Conservation (phyloP, 2,329 filamentous ascomycete genomes). For the Xylaria sp. region DNA sequence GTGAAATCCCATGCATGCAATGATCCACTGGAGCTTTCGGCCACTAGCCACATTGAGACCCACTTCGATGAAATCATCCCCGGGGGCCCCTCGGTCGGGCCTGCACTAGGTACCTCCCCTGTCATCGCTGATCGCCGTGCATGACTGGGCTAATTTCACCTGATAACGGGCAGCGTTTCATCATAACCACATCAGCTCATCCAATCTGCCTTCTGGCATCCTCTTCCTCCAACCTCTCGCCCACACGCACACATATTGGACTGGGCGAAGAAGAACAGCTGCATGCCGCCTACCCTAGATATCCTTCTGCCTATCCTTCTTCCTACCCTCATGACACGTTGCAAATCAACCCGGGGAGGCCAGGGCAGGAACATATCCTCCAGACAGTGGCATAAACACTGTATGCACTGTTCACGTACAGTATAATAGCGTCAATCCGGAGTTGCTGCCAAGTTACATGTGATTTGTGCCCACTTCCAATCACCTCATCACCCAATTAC, state of each 20-base stretch:
- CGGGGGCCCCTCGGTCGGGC: no score
- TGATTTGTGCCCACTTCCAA: slow-evolving; percentile 22
- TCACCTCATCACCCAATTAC: no score
- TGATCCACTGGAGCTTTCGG: background rate
- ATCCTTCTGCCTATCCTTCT: no score
- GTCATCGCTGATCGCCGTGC: slow-evolving; percentile 9
- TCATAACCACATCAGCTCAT: slow-evolving; percentile 20
- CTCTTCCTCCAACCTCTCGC: background rate
- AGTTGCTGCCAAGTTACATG: slow-evolving; percentile 22
- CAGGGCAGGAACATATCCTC: background rate
- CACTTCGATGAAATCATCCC: no score
- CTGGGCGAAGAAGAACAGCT: background rate
- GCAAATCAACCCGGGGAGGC: background rate
- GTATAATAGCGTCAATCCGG: slow-evolving; percentile 17
- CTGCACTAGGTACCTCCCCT: no score
- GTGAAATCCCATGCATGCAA: no score
- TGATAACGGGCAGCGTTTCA: slow-evolving; percentile 19
- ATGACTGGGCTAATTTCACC: slow-evolving; percentile 14
- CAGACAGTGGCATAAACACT: background rate
- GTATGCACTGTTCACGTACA: background rate
- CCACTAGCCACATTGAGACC: no score
- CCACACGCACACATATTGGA: background rate
- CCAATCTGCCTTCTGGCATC: slow-evolving; percentile 1
- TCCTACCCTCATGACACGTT: background rate
- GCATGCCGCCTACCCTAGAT: background rate